Evolutionary conservation across 2,329 filamentous ascomycete genomes (phyloP).

Genomic region (Paradendryphiella salina): DNA sequence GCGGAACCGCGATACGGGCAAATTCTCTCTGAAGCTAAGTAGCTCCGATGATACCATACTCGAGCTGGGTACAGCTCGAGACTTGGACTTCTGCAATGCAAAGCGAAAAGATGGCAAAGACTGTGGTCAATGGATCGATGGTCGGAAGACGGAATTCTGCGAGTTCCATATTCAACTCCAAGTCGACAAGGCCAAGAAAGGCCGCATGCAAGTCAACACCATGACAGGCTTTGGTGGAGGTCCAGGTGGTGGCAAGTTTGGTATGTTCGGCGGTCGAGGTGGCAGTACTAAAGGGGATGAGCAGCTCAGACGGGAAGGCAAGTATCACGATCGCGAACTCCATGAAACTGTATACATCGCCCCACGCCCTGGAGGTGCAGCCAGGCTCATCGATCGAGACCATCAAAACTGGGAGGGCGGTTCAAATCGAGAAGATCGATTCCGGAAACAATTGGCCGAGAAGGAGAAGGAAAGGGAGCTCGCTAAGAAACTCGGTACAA

Average conservation of each 20-base stretch:
- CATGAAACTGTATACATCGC: constrained; percentile 56
- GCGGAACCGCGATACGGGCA: constrained; percentile 74
- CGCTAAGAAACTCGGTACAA: constrained; percentile 66
- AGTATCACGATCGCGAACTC: constrained; percentile 61
- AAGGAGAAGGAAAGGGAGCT: constrained; percentile 75
- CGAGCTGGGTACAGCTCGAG: constrained; percentile 81
- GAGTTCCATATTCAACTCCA: constrained; percentile 89
- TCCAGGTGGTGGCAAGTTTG: constrained; percentile 32
- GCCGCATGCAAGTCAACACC: constrained; percentile 77
- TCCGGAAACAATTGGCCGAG: constrained; percentile 66
- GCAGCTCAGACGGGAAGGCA: constrained; percentile 40
- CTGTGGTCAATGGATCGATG: constrained; percentile 85
- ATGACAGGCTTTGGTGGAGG: constrained; percentile 57
- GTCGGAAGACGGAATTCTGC: constrained; percentile 84
- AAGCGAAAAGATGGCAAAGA: constrained; percentile 80
- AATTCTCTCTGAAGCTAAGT: constrained; percentile 82
- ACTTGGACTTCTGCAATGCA: constrained; percentile 86
- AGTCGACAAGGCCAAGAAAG: constrained; percentile 68
- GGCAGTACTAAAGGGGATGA: constrained; percentile 32
- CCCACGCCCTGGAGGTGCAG: constrained; percentile 54
- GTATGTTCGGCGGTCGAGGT: constrained; percentile 40
- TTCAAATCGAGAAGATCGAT: constrained; percentile 65
- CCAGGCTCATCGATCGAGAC: constrained; percentile 66
- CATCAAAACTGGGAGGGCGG: constrained; percentile 51
- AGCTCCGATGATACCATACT: constrained; percentile 87